These are phyloP conservation scores for Tylopilus sp. DNA, from an alignment of 1,284 basidiomycete genomes.

Conservation along the genomic window DNA sequence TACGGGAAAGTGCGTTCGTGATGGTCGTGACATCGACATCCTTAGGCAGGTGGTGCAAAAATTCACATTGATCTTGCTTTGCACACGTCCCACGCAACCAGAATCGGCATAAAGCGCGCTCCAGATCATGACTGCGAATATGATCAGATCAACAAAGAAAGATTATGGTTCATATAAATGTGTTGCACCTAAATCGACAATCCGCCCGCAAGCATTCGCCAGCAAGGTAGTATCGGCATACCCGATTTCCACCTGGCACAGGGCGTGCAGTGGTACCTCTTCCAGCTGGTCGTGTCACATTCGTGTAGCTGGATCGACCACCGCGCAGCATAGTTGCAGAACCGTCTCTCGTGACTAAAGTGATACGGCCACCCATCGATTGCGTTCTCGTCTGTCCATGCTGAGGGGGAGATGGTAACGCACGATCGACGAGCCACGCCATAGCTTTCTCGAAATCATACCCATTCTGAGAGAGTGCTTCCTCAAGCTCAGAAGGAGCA, in stretches of 20 bases:
- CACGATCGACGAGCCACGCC: conserved; percentile 82
- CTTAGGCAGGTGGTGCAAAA: conserved; percentile 84
- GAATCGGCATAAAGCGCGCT: conserved; percentile 91
- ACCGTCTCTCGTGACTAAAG: conserved; percentile 53
- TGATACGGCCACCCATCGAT: conserved; percentile 58
- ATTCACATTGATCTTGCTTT: conserved; percentile 88
- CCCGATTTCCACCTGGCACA: conserved; percentile 54
- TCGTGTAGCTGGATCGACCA: conserved; percentile 42
- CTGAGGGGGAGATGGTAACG: conserved; percentile 44
- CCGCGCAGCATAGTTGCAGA: conserved; percentile 37
- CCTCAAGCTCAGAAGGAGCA: conserved; percentile 87
- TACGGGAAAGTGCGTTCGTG: conserved; percentile 64
- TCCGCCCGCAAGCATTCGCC: conserved; percentile 95
- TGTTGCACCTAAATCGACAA: conserved; percentile 87
- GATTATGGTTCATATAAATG: background rate
- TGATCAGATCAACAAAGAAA: conserved; percentile 14
- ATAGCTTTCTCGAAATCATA: conserved; percentile 96
- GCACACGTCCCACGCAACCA: conserved; percentile 96
- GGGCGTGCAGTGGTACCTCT: conserved; percentile 57
- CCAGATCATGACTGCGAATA: conserved; percentile 72
- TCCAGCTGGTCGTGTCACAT: conserved; percentile 34
- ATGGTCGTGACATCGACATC: conserved; percentile 66
- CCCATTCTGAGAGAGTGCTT: conserved; percentile 79
- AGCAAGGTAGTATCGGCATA: conserved; percentile 94
- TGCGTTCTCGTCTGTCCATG: conserved; percentile 50